Base-by-base conservation (phyloP, 352 stramenopile species). In the Phytophthora capsici region DNA sequence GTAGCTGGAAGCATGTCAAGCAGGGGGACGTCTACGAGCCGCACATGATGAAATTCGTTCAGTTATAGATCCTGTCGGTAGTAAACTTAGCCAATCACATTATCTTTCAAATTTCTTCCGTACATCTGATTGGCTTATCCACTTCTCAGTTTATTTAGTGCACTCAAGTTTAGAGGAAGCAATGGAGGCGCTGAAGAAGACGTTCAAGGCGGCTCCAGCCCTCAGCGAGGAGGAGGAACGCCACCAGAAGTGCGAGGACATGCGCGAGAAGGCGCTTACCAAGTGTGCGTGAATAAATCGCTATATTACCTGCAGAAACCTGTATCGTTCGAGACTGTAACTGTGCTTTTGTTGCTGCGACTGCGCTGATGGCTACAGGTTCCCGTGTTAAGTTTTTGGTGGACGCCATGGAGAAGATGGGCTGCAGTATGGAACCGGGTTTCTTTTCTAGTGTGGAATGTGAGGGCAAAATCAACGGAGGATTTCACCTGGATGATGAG, bases 371-470 rank as follows among this genome's bases (percentile, higher is more conserved):
- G 32, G 2, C 9, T 47, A 16, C 41, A 96, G 88, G 86, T 56
- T 75, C 84, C 50, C 87, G 87, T 17, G 87, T 96, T 22, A 85
- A 76, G 49, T 96, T 94, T 62, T 71, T 96, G 5, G 81, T 90
- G 22, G 69, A 91, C 22, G 84, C 86, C 41, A 95, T 96, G 82
- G 84, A 95, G 47, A 90, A 90, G 49, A 89, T 94, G 80, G 88
- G 88, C 26, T 96, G 88, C 66, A 91, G 84, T 63, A 71, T 94
- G 68, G 68, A 86, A 54, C 25, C 70, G 1, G 75, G 73, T 13
- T 94, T 94, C 71, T 96, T 92, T 64, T 86, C 82, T 32, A 93
- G 83, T 56, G 78, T 93, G 17, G 76, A 95, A 47, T 96, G 88
- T 57, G 80, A 94, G 44, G 82, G 80, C n/a, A 71, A 90, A 51